Evolutionary conservation across 2,329 filamentous ascomycete genomes (phyloP).

Genomic region (Aspergillus neotritici): DNA sequence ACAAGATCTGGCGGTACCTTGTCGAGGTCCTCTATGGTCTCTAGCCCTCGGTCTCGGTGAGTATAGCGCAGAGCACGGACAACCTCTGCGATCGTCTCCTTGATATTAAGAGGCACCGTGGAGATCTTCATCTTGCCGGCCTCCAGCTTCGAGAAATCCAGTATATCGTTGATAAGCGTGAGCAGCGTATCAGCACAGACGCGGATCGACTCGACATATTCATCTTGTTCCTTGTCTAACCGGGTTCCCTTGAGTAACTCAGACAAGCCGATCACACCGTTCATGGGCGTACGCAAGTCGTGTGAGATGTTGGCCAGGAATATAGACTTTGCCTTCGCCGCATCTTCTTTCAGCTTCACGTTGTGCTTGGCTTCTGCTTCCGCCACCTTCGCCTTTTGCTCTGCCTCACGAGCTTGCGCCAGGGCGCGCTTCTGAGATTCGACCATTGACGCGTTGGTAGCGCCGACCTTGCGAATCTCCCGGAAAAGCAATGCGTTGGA

Average conservation of each 20-base stretch:
- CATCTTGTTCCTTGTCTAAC: slow-evolving; percentile 54
- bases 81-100: slow-evolving; percentile 60
- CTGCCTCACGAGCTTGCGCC: slow-evolving; percentile 55
- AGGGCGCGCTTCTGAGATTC: slow-evolving; percentile 60
- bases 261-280: slow-evolving; percentile 79
- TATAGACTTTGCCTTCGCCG: slow-evolving; percentile 72
- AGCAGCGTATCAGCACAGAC: slow-evolving; percentile 69
- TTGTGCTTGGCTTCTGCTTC: slow-evolving; percentile 61
- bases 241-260: slow-evolving; percentile 56
- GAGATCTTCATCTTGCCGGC: slow-evolving; percentile 85
- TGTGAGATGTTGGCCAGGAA: slow-evolving; percentile 93
- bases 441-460: slow-evolving; percentile 60
- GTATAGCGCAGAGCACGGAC: slow-evolving; percentile 59
- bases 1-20: slow-evolving; percentile 52
- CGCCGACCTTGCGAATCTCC: slow-evolving; percentile 56
- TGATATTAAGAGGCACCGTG: slow-evolving; percentile 73
- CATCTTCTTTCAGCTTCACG: slow-evolving; percentile 62
- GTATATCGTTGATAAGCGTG: slow-evolving; percentile 84
- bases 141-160: slow-evolving; percentile 83
- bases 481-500: slow-evolving; percentile 60
- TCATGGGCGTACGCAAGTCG: slow-evolving; percentile 87
- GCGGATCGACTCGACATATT: slow-evolving; percentile 58
- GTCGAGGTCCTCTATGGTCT: slow-evolving; percentile 61
- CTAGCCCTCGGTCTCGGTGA: slow-evolving; percentile 55
- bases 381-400: slow-evolving; percentile 60